A percentile compares a stretch with the other conserved stretches of the same genome.
Evolutionary conservation across 2,329 filamentous ascomycete genomes (phyloP).

Genomic region (Fusarium pseudonygamai): DNA sequence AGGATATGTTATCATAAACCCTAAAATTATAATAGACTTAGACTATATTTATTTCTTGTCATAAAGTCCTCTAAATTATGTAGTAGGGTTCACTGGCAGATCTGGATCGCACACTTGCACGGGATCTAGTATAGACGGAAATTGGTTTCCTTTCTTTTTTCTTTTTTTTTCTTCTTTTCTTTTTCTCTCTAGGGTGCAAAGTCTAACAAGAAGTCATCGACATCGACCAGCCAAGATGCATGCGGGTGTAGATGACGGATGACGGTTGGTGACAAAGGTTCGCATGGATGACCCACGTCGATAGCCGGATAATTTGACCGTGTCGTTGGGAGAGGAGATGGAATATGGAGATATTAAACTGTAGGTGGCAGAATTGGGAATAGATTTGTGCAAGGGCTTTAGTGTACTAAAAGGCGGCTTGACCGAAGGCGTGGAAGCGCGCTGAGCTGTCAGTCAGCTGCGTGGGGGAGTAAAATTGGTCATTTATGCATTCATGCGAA

Average conservation of each 20-base stretch:
- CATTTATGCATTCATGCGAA: conserved; percentile 45
- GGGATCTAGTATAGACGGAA: neutral
- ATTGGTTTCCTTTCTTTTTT: neutral
- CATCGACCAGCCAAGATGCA: neutral
- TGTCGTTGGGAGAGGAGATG: conserved; percentile 24
- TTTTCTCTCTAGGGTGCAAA: neutral
- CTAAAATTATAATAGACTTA: neutral
- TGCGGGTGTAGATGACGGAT: neutral
- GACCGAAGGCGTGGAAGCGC: conserved; percentile 45
- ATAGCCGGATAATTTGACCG: conserved; percentile 24
- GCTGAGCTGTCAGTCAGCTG: conserved; percentile 37
- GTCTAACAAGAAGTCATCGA: conserved; percentile 2
- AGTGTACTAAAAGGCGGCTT: conserved; percentile 32
- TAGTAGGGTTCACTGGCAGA: neutral
- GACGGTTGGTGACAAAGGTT: conserved; percentile 16
- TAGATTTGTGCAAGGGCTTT: conserved; percentile 26
- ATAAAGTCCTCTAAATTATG: neutral
- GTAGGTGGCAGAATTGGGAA: conserved; percentile 17
- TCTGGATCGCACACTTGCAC: neutral
- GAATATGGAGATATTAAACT: conserved; percentile 4
- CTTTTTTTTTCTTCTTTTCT: neutral
- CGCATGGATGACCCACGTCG: conserved; percentile 33
- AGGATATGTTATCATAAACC: neutral
- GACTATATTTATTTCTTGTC: neutral
- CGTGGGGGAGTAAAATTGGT: conserved; percentile 44